phyloP scores from a whole-genome alignment of 192 early-diverging fungal species.

The Backusella parvicylindrica region DNA sequence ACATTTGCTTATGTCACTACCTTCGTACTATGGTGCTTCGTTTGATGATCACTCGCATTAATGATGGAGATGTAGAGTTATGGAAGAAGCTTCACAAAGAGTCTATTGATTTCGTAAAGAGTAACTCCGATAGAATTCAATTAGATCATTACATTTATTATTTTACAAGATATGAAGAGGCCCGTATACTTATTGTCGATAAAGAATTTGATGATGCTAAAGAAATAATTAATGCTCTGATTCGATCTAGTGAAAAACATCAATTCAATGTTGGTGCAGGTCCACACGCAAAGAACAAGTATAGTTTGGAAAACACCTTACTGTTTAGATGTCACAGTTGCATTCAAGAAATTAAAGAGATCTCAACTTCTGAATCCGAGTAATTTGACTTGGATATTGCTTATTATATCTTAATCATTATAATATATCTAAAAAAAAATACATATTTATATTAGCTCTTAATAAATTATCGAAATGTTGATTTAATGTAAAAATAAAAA shows the following conservation, averaged over 20 bases:
- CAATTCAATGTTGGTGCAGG: conserved; percentile 27
- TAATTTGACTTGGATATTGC: not conserved
- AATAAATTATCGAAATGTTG: no score
- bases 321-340: conserved; percentile 59
- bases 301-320: conserved; percentile 62
- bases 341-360: conserved; percentile 23
- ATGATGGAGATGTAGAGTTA: not conserved
- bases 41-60: conserved; percentile 48
- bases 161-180: conserved; percentile 55
- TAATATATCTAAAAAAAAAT: no score
- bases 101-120: conserved; percentile 45
- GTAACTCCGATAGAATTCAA: conserved; percentile 49
- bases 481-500: no score
- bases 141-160: conserved; percentile 64
- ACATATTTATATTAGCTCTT: no score
- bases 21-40: conserved; percentile 64
- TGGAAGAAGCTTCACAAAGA: conserved; percentile 18
- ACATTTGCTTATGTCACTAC: conserved; percentile 70
- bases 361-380: not conserved
- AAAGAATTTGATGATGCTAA: conserved; percentile 38
- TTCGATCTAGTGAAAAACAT: conserved; percentile 34
- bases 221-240: conserved; percentile 44
- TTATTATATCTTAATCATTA: no score
- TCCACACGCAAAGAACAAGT: conserved; percentile 56
- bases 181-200: conserved; percentile 43